Base-by-base conservation (phyloP, 257 asterid species). In the Rehmannia glutinosa region DNA sequence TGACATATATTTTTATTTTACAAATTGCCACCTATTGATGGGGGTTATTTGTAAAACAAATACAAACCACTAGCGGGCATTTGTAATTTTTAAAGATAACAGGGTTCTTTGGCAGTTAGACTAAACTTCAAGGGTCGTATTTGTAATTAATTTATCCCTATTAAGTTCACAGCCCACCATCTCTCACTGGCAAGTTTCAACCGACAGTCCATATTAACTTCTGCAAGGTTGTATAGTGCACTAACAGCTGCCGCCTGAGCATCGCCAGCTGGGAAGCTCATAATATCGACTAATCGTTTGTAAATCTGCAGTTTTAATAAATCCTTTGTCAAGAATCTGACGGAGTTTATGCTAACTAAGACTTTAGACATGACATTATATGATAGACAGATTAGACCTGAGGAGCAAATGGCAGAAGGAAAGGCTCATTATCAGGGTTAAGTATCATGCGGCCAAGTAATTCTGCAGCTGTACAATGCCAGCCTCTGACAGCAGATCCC, bases 401-500 rank as follows among this genome's bases (percentile, higher is more conserved):
- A 11, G 93, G 83, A 78, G 91, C 84, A 82, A 77, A 86, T 54
- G 97, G 86, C 77, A 88, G 84, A 66, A 94, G 87, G 61, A 87
- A 90, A 64, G 96, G 87, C 69, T 94, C 99, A 8, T 94, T 94
- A 67, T 94, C 99, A 55, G 99, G 96, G 81, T 91, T 88, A 68
- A 90, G 95, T 42, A 88, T 85, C 86, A 90, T 64, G 53, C 97
- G 97, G 21, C 99, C 96, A 33, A 91, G 83, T 64, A 94, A 79
- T 71, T 94, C 97, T 2, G 99, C 96, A 45, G 99, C 95, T 16
- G 92, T 96, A 77, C 97, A 90, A 77, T 94, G 99, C 99, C 99
- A 94, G 70, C 85, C 79, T 79, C 80, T 80, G 53, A 94, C 97
- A 70, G 92, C 80, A 64, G 99, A 94, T 55, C 90, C 96, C 68